phyloP scores from a whole-genome alignment of 352 stramenopile genomes.

The Globisporangium cystogenes region DNA sequence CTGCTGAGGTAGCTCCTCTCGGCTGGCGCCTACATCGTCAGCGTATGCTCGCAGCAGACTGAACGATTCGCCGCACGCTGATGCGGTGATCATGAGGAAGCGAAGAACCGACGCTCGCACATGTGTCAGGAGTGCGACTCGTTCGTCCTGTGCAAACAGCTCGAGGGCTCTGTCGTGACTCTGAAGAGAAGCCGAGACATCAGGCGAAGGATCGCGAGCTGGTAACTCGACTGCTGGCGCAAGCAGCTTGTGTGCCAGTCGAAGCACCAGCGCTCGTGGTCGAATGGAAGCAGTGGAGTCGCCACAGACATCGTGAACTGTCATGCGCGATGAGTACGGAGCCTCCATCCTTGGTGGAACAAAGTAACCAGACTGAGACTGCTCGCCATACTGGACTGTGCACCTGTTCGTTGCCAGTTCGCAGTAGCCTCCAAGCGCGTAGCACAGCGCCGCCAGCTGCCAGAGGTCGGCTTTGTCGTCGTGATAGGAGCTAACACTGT shows the following conservation, averaged over 20 bases:
- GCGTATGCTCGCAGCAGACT: neutral
- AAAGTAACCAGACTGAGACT: neutral
- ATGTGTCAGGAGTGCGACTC: constrained; percentile 3
- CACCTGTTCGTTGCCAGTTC: constrained; percentile 3
- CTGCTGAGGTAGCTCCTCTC: neutral
- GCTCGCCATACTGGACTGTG: neutral
- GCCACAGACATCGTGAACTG: neutral
- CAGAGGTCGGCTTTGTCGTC: neutral
- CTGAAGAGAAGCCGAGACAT: neutral
- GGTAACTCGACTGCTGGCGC: neutral
- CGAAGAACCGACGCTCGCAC: constrained; percentile 19
- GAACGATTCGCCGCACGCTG: no score
- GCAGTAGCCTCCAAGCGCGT: constrained; percentile 6
- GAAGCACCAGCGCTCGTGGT: neutral
- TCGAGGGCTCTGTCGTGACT: neutral
- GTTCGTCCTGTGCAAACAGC: neutral
- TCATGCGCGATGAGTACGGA: constrained; percentile 3
- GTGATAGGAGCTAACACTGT: neutral
- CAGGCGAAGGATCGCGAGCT: neutral
- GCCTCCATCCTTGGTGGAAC: neutral
- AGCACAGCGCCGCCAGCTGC: neutral
- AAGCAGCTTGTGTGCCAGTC: neutral
- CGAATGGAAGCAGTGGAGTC: neutral
- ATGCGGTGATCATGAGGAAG: constrained; percentile 10
- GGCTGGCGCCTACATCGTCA: neutral